Evolutionary conservation across 179 eudicot species (phyloP).

Genomic region (Amaranthus tricolor): DNA sequence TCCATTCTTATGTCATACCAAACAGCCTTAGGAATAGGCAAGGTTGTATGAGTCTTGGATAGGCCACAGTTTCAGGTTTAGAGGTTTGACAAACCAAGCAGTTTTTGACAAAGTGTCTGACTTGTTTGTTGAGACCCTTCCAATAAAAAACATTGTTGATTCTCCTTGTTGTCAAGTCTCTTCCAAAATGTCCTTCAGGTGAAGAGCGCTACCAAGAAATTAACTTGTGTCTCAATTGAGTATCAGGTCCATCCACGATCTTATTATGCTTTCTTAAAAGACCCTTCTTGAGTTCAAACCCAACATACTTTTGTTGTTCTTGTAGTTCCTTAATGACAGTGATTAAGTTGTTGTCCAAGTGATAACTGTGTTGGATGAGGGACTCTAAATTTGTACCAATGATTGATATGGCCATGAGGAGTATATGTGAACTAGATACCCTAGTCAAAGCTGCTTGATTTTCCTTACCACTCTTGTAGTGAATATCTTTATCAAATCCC

Average conservation of each 20-base stretch:
- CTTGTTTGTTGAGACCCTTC: neutral
- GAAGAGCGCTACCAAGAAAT: neutral
- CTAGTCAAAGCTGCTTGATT: neutral
- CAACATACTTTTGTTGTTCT: too few relatives aligned
- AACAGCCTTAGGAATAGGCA: neutral
- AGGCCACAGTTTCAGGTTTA: neutral
- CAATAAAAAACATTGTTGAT: neutral
- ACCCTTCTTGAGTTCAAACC: neutral
- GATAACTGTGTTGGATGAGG: neutral
- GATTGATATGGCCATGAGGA: neutral
- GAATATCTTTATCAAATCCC: conserved; percentile 8
- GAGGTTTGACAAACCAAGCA: neutral
- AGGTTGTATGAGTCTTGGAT: neutral
- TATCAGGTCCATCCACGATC: neutral
- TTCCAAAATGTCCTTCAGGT: neutral
- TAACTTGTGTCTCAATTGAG: neutral
- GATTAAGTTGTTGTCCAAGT: neutral
- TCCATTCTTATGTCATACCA: neutral
- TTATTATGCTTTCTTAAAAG: neutral
- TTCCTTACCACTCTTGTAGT: neutral
- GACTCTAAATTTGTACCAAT: neutral
- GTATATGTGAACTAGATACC: neutral
- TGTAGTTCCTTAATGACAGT: too few relatives aligned
- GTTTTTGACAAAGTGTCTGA: neutral
- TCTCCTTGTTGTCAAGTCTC: neutral